Evolutionary conservation across 108 stramenopile species (phyloP).

Genomic region (Nannochloropsis gaditana): DNA sequence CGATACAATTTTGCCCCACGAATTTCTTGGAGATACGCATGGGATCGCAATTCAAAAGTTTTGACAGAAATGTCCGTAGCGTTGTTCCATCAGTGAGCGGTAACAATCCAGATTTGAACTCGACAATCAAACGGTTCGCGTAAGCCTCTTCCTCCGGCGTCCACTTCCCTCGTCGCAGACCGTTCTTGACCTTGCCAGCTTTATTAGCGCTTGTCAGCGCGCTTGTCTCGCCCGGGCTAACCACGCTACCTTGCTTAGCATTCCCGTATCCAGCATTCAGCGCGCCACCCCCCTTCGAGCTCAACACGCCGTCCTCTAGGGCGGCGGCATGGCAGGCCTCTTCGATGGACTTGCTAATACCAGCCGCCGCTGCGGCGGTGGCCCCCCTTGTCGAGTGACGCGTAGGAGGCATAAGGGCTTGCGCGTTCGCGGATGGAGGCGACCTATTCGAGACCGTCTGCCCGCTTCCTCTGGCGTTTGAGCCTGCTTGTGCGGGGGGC

Average conservation of each 20-base stretch:
- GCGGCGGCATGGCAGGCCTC: neutral
- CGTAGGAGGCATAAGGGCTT: neutral
- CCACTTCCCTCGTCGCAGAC: constrained; percentile 59
- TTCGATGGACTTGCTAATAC: neutral
- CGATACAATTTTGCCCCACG: constrained; percentile 85
- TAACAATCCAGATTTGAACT: constrained; percentile 57
- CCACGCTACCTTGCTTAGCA: neutral
- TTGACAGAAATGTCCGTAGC: constrained; percentile 58
- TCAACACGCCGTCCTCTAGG: neutral
- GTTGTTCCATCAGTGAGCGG: constrained; percentile 60
- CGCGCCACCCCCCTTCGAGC: neutral
- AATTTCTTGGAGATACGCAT: constrained; percentile 61
- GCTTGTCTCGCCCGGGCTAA: neutral
- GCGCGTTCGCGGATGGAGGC: neutral
- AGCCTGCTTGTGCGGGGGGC: neutral
- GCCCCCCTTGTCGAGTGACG: neutral
- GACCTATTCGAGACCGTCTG: neutral
- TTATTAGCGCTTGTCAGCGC: neutral
- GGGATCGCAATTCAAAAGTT: constrained; percentile 59
- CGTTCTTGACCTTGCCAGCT: constrained; percentile 30
- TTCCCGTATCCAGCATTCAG: neutral
- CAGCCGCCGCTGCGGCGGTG: neutral
- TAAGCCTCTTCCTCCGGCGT: constrained; percentile 60
- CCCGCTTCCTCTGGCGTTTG: neutral
- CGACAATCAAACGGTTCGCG: constrained; percentile 58